These are phyloP conservation scores for Posidonia oceanica DNA, from an alignment of 116 monocot species.

Conservation along the genomic window DNA sequence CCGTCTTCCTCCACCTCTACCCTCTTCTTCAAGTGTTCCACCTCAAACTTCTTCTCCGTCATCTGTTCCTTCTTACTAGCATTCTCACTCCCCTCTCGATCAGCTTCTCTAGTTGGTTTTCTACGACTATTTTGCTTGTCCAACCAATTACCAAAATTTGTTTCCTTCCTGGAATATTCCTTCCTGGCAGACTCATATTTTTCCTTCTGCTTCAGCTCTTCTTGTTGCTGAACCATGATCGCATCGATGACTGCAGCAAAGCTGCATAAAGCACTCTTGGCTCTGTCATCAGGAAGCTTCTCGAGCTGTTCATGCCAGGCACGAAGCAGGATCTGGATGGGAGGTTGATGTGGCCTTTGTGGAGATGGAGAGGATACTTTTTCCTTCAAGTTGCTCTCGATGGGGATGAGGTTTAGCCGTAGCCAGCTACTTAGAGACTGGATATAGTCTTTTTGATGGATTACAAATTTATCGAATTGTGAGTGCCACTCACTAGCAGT, in stretches of 20 bases:
- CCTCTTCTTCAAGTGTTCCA: conserved; percentile 50
- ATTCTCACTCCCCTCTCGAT: conserved; percentile 20
- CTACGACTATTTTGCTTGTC: conserved; percentile 29
- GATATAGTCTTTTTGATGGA: conserved; percentile 61
- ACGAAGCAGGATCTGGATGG: conserved; percentile 42
- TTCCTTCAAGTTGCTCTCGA: conserved; percentile 59
- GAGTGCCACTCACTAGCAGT: conserved; percentile 37
- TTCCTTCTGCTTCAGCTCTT: conserved; percentile 56
- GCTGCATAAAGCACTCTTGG: conserved; percentile 30
- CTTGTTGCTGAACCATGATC: conserved; percentile 43
- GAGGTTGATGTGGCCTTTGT: conserved; percentile 16
- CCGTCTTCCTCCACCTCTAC: conserved; percentile 49
- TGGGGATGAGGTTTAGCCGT: conserved; percentile 50
- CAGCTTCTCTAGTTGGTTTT: conserved; percentile 1
- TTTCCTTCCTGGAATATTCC: conserved; percentile 33
- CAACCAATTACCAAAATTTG: conserved; percentile 65
- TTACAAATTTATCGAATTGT: conserved; percentile 56
- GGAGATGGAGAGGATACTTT: conserved; percentile 55
- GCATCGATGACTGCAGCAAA: conserved; percentile 51
- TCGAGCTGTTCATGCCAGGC: conserved; percentile 65
- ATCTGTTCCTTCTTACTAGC: conserved; percentile 30
- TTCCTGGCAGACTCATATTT: conserved; percentile 34
- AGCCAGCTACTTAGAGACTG: conserved; percentile 63
- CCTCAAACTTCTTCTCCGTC: conserved; percentile 36
- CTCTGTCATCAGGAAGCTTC: conserved; percentile 51